Evolutionary conservation across 2,329 filamentous ascomycete species (phyloP), one percentile per base, ranked within the genome.

Genomic region (Fonsecaea pugnacius): DNA sequence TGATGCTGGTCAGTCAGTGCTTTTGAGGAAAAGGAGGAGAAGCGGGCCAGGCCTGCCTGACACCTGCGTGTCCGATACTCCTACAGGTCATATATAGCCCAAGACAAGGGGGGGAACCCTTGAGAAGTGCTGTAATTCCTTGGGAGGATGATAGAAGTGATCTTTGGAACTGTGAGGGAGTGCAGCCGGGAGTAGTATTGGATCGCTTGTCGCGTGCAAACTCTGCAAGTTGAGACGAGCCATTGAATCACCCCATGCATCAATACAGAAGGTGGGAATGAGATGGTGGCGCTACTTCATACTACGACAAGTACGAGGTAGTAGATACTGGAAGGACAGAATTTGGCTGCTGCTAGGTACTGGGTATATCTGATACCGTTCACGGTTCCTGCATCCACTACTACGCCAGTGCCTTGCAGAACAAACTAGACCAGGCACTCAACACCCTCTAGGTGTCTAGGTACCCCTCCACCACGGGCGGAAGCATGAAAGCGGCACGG

Each of bases 331-430:
- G 27, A 30, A 30, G 27, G 6, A 30, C 27, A 30, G 27, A 30
- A 30, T 30, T 4, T 30, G 27, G 27, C 27, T 30, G 6, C 27
- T 5, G 6, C 27, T 30, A 30, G 27, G 27, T 30, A 30, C 40
- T 46, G 35, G 36, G 62, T 68, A 68, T 58, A 62, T 64, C 59
- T 68, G 66, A 68, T 63, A 68, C 66, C 66, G 66, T 68, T 68
- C 66, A 68, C 66, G 64, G 66, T 68, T 68, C 66, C 66, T 68
- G 66, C 66, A 66, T 58, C 33, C n/a, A 57, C 43, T 24, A 18
- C 43, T 16, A 27, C 56, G 56, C 36, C 43, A 46, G 60, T 65
- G 36, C 62, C 62, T 67, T 65, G 63, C 62, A 65, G 62, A 18
- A 60, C 24, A 14, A 60, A 48, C 60, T 27, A 46, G 6, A 6